These are phyloP conservation scores for Citrus australasica DNA, from an alignment of 345 rosid genomes.

Conservation along the genomic window DNA sequence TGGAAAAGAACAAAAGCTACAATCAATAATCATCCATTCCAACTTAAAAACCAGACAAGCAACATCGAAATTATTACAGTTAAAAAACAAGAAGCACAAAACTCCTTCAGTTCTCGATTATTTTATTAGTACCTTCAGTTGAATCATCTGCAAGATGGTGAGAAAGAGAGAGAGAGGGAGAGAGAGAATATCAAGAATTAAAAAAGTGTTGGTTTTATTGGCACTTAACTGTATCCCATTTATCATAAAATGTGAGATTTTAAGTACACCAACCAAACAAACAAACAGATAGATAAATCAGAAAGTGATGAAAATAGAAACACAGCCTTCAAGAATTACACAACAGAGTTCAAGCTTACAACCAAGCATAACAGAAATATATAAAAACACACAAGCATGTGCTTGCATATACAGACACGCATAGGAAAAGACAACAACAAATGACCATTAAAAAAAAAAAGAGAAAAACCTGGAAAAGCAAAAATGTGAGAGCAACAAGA, in stretches of 20 bases:
- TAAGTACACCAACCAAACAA: neutral
- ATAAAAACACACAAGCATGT: neutral
- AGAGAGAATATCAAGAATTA: neutral
- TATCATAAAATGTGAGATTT: neutral
- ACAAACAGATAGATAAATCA: neutral
- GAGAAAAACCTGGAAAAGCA: conserved; percentile 88
- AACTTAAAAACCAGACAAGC: conserved; percentile 1
- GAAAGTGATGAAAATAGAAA: neutral
- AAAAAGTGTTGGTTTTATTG: too few species aligned
- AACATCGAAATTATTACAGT: neutral
- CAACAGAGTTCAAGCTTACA: conserved; percentile 1
- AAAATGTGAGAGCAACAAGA: conserved; percentile 87
- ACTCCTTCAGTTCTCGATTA: neutral
- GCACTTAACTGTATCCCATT: neutral
- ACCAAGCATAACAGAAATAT: neutral
- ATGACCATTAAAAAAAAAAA: neutral
- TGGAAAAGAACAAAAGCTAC: conserved; percentile 24
- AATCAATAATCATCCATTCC: conserved; percentile 25
- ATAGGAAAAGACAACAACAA: neutral
- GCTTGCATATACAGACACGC: neutral
- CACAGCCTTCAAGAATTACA: neutral
- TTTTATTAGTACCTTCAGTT: neutral
- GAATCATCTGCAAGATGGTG: neutral
- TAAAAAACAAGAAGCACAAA: neutral
- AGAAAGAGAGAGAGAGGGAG: neutral